Evolutionary conservation across 345 rosid species (phyloP).

Genomic region (Hibiscus syriacus): DNA sequence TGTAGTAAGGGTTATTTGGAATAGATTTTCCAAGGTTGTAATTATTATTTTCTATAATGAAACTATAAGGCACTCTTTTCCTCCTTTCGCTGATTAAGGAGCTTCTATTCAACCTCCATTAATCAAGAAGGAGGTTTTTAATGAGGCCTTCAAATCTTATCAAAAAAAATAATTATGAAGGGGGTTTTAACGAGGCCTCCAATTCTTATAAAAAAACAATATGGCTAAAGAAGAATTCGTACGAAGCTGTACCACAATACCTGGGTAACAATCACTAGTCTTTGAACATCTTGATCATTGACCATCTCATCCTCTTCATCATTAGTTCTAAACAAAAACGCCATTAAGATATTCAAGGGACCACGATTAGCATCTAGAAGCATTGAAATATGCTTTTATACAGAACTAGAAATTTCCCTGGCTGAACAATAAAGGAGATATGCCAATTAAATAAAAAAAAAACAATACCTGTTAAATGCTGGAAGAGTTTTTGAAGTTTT

Average conservation of each 20-base stretch:
- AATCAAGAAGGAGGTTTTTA: no score
- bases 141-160: no score
- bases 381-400: neutral
- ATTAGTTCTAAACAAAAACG: slow-evolving; percentile 40
- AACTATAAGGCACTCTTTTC: no score
- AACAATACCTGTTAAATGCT: slow-evolving; percentile 41
- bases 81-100: no score
- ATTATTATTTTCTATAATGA: no score
- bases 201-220: neutral
- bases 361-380: neutral
- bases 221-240: neutral
- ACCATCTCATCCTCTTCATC: slow-evolving; percentile 74
- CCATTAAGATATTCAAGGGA: slow-evolving; percentile 6
- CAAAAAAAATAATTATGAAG: no score
- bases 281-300: slow-evolving; percentile 79
- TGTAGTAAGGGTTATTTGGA: no score
- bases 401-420: neutral
- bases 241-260: slow-evolving; percentile 23
- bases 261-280: slow-evolving; percentile 94
- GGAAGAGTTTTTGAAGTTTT: slow-evolving; percentile 34
- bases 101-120: no score
- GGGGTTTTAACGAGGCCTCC: no score
- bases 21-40: no score
- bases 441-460: slow-evolving; percentile 3
- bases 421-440: neutral